A percentile compares a stretch with the other conserved stretches of the same genome.
Conservation (phyloP, 164 flowering plant species). For the Taxillus chinensis region DNA sequence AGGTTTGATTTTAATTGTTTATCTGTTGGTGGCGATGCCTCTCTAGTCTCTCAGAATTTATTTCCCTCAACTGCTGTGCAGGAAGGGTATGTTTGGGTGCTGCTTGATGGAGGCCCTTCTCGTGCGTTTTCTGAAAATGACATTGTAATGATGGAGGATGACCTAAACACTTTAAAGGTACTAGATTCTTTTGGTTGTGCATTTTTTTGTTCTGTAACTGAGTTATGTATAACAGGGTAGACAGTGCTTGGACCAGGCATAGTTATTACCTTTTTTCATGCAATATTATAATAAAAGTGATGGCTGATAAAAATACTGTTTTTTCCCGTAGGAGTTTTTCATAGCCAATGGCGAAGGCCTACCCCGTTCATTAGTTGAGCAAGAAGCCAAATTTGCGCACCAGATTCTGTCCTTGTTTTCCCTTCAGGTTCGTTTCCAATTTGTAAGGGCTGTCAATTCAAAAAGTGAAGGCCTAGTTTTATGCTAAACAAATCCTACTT, state of each 20-base stretch:
- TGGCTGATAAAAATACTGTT: background rate
- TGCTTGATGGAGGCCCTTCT: conserved; percentile 88
- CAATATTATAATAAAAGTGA: background rate
- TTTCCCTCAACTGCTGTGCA: conserved; percentile 11
- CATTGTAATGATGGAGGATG: conserved; percentile 54
- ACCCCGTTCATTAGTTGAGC: conserved; percentile 59
- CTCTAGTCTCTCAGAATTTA: background rate
- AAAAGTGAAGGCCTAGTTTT: too few relatives aligned
- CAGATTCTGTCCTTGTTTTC: conserved; percentile 46
- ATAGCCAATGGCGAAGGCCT: conserved; percentile 88
- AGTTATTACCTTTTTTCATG: too few relatives aligned
- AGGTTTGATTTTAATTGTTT: conserved; percentile 6
- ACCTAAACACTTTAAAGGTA: conserved; percentile 64
- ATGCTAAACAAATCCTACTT: background rate
- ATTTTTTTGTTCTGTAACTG: too few relatives aligned
- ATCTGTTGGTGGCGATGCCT: background rate
- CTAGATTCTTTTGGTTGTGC: background rate
- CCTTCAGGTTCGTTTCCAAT: conserved; percentile 36
- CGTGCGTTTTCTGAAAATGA: conserved; percentile 68
- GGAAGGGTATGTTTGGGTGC: conserved; percentile 66
- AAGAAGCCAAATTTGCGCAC: conserved; percentile 52
- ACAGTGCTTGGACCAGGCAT: too few relatives aligned
- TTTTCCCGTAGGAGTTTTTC: conserved; percentile 61
- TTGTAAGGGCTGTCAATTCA: background rate
- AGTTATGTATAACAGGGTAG: too few relatives aligned